phyloP scores from a whole-genome alignment of 2,329 filamentous ascomycete species.

The Magnaporthiopsis incrustans region DNA sequence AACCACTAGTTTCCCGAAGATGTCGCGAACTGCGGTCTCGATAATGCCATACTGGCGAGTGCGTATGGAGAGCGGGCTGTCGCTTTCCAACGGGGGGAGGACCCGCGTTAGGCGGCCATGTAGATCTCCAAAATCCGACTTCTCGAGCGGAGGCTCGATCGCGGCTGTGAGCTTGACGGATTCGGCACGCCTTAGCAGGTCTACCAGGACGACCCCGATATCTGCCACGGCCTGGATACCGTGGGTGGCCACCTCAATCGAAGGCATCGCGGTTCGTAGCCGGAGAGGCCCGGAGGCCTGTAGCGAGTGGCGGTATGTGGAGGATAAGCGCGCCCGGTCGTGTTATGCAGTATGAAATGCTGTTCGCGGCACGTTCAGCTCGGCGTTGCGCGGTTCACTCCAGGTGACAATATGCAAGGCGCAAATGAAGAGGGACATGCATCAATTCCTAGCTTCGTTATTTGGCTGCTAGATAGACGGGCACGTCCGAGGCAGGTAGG shows the following conservation, averaged over 20 bases:
- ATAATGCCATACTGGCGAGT: slow-evolving; percentile 60
- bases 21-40: slow-evolving; percentile 74
- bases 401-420: neutral
- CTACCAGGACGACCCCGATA: slow-evolving; percentile 45
- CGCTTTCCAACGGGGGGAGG: slow-evolving; percentile 21
- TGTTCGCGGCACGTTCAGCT: neutral
- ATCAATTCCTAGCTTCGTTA: neutral
- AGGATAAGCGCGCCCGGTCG: neutral
- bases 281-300: slow-evolving; percentile 1
- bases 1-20: slow-evolving; percentile 75
- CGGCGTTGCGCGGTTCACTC: neutral
- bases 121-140: slow-evolving; percentile 53
- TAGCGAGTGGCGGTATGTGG: neutral
- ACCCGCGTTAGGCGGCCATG: slow-evolving; percentile 34
- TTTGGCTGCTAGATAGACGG: neutral
- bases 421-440: neutral
- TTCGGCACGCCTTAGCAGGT: slow-evolving; percentile 52
- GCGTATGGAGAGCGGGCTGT: slow-evolving; percentile 19
- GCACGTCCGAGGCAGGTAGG: neutral
- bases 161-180: slow-evolving; percentile 48
- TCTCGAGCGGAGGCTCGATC: slow-evolving; percentile 68
- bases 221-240: slow-evolving; percentile 45
- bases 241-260: slow-evolving; percentile 34
- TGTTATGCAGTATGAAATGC: neutral
- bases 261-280: slow-evolving; percentile 37